A percentile compares a stretch with the other conserved stretches of the same genome.
Evolutionary conservation across 2,329 filamentous ascomycete species (phyloP).

Genomic region (Ophiostoma sp.): DNA sequence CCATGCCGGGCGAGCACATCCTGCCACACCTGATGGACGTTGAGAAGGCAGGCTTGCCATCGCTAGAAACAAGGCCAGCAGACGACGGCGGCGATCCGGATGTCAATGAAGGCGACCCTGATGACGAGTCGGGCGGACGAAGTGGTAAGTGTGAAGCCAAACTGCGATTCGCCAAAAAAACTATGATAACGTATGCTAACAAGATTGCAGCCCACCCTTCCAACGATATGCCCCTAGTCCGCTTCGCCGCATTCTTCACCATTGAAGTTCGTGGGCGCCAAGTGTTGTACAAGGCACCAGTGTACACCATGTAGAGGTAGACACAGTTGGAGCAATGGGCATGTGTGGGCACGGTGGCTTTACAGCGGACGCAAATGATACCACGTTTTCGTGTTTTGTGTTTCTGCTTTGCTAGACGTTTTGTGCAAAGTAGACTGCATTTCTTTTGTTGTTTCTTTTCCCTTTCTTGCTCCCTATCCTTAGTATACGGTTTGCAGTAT

Average conservation of each 20-base stretch:
- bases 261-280: conserved; percentile 72
- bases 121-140: conserved; percentile 32
- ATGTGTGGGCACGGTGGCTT: not conserved
- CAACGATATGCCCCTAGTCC: conserved; percentile 54
- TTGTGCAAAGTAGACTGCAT: not conserved
- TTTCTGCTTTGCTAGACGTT: not conserved
- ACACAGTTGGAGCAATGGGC: conserved; percentile 2
- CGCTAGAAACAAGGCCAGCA: conserved; percentile 45
- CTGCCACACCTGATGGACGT: conserved; percentile 76
- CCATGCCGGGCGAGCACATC: conserved; percentile 67
- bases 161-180: not conserved
- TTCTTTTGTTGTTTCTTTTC: not conserved
- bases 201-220: conserved; percentile 32
- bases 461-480: not conserved
- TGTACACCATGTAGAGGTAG: conserved; percentile 52
- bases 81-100: conserved; percentile 37
- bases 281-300: conserved; percentile 68
- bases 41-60: conserved; percentile 65
- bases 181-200: not conserved
- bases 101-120: conserved; percentile 36
- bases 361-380: conserved; percentile 5
- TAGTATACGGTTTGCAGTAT: not conserved
- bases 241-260: conserved; percentile 69
- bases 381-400: not conserved
- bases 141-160: conserved; percentile 23